Evolutionary conservation across 2,329 filamentous ascomycete species (phyloP), one percentile per base, ranked within the genome.

Genomic region (Acephala macrosclerotiorum): DNA sequence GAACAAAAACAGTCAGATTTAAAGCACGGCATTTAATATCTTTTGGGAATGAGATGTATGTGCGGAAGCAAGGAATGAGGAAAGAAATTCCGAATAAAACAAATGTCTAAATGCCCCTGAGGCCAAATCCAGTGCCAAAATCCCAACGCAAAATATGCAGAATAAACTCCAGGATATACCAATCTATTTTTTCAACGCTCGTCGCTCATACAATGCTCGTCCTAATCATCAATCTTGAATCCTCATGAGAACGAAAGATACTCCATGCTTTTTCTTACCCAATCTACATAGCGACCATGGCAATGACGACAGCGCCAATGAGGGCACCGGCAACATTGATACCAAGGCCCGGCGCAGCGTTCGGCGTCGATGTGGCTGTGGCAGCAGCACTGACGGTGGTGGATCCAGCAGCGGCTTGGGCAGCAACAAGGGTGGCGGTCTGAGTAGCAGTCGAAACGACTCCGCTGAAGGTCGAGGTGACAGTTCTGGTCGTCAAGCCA

Each of bases 401-500:
- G 16, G 49, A 18, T 4, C 18, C 49, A 3, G 49, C 49, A 36
- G 45, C 53, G 29, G 61, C 61, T 29, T 63, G 61, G 35, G 61
- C 62, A 3, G 59, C 36, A 11, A 64, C 56, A 2, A 64, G 22
- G 7, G 62, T 64, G 3, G 57, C 62, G 7, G 62, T 64, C 18
- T 64, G 62, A 16, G 62, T 64, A 47, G 58, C 47, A 1, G 62
- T 64, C 26, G 57, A 60, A 33, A 9, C 16, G 5, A 60, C 45
- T 36, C 47, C 47, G 16, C 57, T 60, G 8, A 51, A 55, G 25
- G 62, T 56, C 8, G 59, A 58, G 2, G 62, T 64, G 25, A 64
- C 57, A 18, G 62, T 64, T 38, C 62, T 59, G 18, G 62, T 64
- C 9, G 57, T 60, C 35, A 64, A 51, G 3, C 62, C 62, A 35